Evolutionary conservation across 495 filamentous ascomycete species (phyloP), one percentile per base, ranked within the genome.

Genomic region (Trichoderma erinaceum): DNA sequence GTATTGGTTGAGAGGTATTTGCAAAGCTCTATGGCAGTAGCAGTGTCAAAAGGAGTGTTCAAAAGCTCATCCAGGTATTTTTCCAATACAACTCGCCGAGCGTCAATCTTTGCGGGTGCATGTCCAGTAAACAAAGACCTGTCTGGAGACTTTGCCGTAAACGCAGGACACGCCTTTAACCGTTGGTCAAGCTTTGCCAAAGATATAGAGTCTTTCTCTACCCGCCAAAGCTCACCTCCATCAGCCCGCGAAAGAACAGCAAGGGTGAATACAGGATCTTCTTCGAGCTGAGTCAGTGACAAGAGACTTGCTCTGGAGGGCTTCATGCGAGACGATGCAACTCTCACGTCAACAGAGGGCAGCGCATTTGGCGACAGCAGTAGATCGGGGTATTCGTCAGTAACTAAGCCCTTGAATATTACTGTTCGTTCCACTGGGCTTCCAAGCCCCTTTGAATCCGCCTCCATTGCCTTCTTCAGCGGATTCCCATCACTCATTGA

Each of bases 241-340:
- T 92, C 87, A 12, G 88, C 87, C 67, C 92, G 86, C 16, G 90
- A 88, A 71, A 91, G 89, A 35, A 99, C 83, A 48, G 91, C 93
- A 23, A 99, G 82, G 2, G 92, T 96, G 71, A 97, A 97, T 0
- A 98, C 96, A 2, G 93, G 92, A 73, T 97, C 96, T 73, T 95
- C 92, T 48, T 95, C 92, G 18, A 88, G 79, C 70, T 86, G 85
- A 10, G 86, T 87, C 27, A 87, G 73, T 18, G 85, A 89, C 72
- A 97, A 75, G 67, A 93, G 84, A 70, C 93, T 97, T 13, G 91
- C 87, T 67, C 94, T 83, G 1, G 93, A 97, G 25, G 95, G 96
- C 71, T 89, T 92, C 78, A 78, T 87, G n/a, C 95, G 86, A 66
- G 94, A 97, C 8, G 96, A 98, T 12, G 90, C 90, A 10, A 97